Base-by-base conservation (phyloP, 2,329 filamentous ascomycete genomes). In the Cladosporium austrohemisphaericum region DNA sequence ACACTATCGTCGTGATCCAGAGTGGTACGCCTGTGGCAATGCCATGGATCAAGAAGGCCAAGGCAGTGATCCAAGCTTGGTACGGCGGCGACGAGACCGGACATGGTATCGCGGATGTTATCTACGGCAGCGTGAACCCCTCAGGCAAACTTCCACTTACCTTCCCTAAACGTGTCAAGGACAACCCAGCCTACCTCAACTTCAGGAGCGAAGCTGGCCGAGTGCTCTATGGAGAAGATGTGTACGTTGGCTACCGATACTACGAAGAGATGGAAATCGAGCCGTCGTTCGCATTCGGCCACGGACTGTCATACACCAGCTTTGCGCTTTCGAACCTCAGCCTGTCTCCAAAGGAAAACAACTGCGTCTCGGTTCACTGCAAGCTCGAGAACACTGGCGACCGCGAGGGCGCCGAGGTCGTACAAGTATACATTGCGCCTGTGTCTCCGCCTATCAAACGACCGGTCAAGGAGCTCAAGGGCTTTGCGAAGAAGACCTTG, bases 1-100 rank as follows among this genome's bases (percentile, higher is more conserved):
- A 83, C 49, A 84, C 85, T 1, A 80, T 81, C 1, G 79, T 93
- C 1, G 83, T 91, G 1, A 81, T 88, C 62, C 87, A 91, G 59
- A 88, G 85, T 0, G 88, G 87, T 25, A 88, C 86, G 0, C 86
- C 87, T 0, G 77, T 86, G 11, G 76, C 77, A 1, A 83, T 87
- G 82, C 84, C 84, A 10, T 90, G 85, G 86, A 78, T 74, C 1
- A 72, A 80, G 54, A 68, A 74, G 18, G 81, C 85, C 2, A 78
- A 83, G 3, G 22, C 18, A 9, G 81, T 89, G 23, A 61, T 90
- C 1, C 85, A 89, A 61, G 78, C 54, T 7, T 55, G 54, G 38
- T 56, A 56, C 20, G 47, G 50, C 19, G 47, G 47, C 38, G 18
- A 50, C 28, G 47, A 50, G 13, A 50, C 47, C 5, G 47, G 47